Evolutionary conservation across 2,329 filamentous ascomycete genomes (phyloP), one percentile per base, ranked within the genome.

Genomic region (Ophiostoma angusticollis): DNA sequence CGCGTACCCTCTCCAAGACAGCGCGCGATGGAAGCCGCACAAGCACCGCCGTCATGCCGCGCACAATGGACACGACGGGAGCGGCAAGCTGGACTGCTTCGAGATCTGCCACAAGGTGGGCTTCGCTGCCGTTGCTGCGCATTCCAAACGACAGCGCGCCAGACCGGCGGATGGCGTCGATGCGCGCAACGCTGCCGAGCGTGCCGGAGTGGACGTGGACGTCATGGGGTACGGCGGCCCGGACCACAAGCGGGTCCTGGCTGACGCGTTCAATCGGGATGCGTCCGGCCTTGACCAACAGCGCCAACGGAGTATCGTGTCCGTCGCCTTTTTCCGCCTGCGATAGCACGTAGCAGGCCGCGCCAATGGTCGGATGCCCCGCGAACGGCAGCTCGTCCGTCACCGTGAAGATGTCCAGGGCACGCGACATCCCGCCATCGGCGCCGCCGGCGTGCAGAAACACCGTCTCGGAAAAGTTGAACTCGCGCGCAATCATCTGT

Each of bases 31-130:
- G 63, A 17, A 91, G 62, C 47, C 72, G 60, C 12, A 81, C 62
- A 23, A 84, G 67, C n/a, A 74, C 58, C 55, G 85, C 86, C 1
- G 72, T 73, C 77, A 87, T 80, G 34, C 82, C 83, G 31, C 73
- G 74, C 25, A 85, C 80, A 32, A 86, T 72, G 46, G 71, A 77
- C 40, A 76, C 66, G 14, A 73, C 51, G 12, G 70, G 67, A 8
- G 67, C 63, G 9, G 48, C 43, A 23, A 61, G 47, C 54, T 65
- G 62, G 5, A 57, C 56, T n/a, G 52, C 39, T 17, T 52, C 52
- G 34, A 64, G n/a, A n/a, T n/a, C n/a, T n/a, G n/a, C n/a, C n/a
- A n/a, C n/a, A n/a, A n/a, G n/a, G n/a, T n/a, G n/a, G n/a, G n/a
- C n/a, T n/a, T n/a, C n/a, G n/a, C n/a, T n/a, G n/a, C n/a, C n/a